phyloP scores from a whole-genome alignment of 1,139 yeast species.

The Meyerozyma guilliermondii region DNA sequence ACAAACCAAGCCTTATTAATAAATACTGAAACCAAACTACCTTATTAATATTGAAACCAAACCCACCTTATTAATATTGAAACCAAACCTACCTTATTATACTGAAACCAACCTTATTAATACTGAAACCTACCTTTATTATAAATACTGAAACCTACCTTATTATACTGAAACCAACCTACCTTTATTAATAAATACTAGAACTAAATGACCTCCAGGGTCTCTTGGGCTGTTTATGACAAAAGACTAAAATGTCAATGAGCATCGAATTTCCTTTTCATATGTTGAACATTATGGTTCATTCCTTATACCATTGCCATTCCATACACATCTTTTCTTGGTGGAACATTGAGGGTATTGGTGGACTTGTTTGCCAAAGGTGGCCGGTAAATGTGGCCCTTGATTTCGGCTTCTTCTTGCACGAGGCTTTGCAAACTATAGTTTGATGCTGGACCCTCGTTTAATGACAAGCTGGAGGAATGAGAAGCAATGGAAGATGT shows the following conservation, averaged over 20 bases:
- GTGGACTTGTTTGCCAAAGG: constrained; percentile 20
- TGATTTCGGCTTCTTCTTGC: constrained; percentile 9
- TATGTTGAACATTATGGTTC: too few species aligned
- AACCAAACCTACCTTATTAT: background rate
- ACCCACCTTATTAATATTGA: too few species aligned
- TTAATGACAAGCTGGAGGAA: constrained; percentile 15
- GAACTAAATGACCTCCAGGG: background rate
- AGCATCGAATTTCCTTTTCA: background rate
- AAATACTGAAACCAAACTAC: too few species aligned
- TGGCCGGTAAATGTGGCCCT: constrained; percentile 7
- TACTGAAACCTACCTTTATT: background rate
- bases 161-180: background rate
- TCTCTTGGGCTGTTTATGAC: too few species aligned
- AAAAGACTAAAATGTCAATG: background rate
- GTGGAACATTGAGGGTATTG: constrained; percentile 10
- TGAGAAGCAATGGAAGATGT: constrained; percentile 13
- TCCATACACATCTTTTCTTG: background rate
- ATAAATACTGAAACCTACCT: background rate
- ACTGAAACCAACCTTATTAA: background rate
- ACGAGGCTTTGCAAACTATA: constrained; percentile 11
- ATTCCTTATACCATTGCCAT: too few species aligned
- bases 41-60: too few species aligned
- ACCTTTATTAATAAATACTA: background rate
- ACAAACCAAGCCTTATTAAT: too few species aligned
- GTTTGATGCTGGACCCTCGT: constrained; percentile 11